phyloP scores from a whole-genome alignment of 108 stramenopile genomes.

The Cyclotella sp. region DNA sequence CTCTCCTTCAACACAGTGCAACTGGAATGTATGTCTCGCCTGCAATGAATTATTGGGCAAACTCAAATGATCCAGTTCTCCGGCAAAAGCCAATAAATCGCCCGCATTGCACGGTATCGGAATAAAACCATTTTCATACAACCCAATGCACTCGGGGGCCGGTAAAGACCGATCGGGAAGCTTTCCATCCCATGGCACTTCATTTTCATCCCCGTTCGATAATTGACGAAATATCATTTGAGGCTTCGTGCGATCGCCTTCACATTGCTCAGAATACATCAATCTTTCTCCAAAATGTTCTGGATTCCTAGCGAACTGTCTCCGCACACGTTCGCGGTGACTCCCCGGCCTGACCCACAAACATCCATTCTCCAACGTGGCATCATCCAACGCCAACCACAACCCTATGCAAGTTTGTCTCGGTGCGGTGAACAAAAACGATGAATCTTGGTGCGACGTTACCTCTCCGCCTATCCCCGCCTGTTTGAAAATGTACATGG shows the following conservation, averaged over 20 bases:
- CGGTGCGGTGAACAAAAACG: slow-evolving; percentile 91
- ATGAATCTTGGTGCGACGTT: slow-evolving; percentile 93
- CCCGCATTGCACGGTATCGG: slow-evolving; percentile 90
- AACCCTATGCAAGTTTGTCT: slow-evolving; percentile 90
- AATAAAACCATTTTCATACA: slow-evolving; percentile 79
- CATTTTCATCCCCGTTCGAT: slow-evolving; percentile 12
- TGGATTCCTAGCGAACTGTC: slow-evolving; percentile 87
- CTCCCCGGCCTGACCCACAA: slow-evolving; percentile 91
- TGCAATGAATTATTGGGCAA: slow-evolving; percentile 75
- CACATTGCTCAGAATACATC: slow-evolving; percentile 23
- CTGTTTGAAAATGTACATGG: slow-evolving; percentile 97
- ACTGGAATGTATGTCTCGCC: slow-evolving; percentile 91
- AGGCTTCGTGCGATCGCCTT: slow-evolving; percentile 39
- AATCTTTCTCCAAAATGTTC: slow-evolving; percentile 60
- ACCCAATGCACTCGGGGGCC: slow-evolving; percentile 42
- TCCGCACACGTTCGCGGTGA: slow-evolving; percentile 77
- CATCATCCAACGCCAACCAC: slow-evolving; percentile 94
- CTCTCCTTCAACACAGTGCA: slow-evolving; percentile 90
- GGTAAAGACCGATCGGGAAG: slow-evolving; percentile 58
- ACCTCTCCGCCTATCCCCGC: slow-evolving; percentile 85
- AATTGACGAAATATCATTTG: slow-evolving; percentile 58
- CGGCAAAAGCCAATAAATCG: slow-evolving; percentile 85
- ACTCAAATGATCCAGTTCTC: slow-evolving; percentile 90
- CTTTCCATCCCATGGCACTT: slow-evolving; percentile 72
- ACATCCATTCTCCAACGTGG: slow-evolving; percentile 92